Evolutionary conservation across 768 basidiomycete species (phyloP), one percentile per base, ranked within the genome.

Genomic region (Gloeophyllum trabeum): DNA sequence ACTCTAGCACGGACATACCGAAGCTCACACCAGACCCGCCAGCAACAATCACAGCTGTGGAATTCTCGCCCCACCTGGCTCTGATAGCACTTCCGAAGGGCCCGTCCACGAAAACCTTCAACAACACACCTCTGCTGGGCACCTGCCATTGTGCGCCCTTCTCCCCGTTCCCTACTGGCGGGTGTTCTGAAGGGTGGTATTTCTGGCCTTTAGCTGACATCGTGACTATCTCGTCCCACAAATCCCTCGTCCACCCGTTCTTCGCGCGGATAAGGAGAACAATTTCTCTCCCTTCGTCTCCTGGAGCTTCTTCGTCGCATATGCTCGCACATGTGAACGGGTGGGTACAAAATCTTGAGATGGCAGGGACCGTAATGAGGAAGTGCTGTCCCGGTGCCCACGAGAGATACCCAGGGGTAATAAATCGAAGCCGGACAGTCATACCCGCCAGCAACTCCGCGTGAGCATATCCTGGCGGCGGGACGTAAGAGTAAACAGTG

Each of bases 321-420:
- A 78, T 62, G 24, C 75, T 75, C 19, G 73, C 75, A 46, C 73
- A 73, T 0, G 86, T 86, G 58, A 86, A 88, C 2, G 85, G 85
- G 51, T 88, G 85, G 3, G 73, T 69, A 20, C 73, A 70, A 51
- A 79, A 64, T 24, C 60, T 63, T 3, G 78, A 77, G 21, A 89
- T 62, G 23, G 69, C 68, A 0, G 86, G 84, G 16, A 86, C 65
- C 40, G 65, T 73, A 46, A 89, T 64, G 19, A 81, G 65, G 50
- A 87, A 76, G 56, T 84, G 80, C 56, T 88, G 86, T n/a, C 85
- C 86, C 2, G 85, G 76, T 1, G 75, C 69, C 85, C 85, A 88
- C 0, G 65, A 56, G 39, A 81, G 54, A 39, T 67, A 69, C 2
- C 70, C 67, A 0, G 77, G 69, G 0, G 79, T 65, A 42, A 75